Evolutionary conservation across 2,329 filamentous ascomycete genomes (phyloP), one percentile per base, ranked within the genome.

Genomic region (Fusarium begoniae): DNA sequence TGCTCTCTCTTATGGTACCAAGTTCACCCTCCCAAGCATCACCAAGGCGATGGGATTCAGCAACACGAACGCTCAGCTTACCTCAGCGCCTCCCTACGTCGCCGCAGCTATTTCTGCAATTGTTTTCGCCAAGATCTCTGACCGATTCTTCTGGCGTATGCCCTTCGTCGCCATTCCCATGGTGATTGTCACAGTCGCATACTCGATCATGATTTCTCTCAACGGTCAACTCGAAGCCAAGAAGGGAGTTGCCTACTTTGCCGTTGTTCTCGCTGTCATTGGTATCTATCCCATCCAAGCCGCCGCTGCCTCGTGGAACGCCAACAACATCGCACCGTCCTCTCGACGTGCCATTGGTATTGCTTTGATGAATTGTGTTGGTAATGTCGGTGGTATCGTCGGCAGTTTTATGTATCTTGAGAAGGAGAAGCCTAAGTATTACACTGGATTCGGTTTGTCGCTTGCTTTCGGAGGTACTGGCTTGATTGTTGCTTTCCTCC

Each of bases 101-200:
- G 87, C 87, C 0, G 92, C 90, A 0, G 90, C 90, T 1, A 81
- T 92, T 6, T 75, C 92, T 1, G 93, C 92, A 0, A 84, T 94
- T 6, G 57, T 83, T 2, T 85, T 93, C 32, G 92, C 92, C 5
- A 92, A 86, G 77, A 79, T 91, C 10, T 92, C 92, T 0, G 93
- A 95, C 77, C 86, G 89, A 3, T 93, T 91, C 62, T 76, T 59
- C 66, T 77, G 75, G 75, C 58, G 75, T 57, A 77, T 77, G 75
- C 75, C 75, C 3, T 77, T 77, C n/a, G 75, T 77, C 2, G 75
- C 58, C 10, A 73, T 64, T 0, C 75, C 75, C 8, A 70, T 77
- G 71, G 15, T 60, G 0, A 77, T 77, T 2, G 75, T 77, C 0
- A 58, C 73, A 4, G 43, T 74, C 8, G 75, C 73, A 13, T 77